These are phyloP conservation scores for Usnea hakonensis DNA, from an alignment of 495 filamentous ascomycete species.

Conservation along the genomic window DNA sequence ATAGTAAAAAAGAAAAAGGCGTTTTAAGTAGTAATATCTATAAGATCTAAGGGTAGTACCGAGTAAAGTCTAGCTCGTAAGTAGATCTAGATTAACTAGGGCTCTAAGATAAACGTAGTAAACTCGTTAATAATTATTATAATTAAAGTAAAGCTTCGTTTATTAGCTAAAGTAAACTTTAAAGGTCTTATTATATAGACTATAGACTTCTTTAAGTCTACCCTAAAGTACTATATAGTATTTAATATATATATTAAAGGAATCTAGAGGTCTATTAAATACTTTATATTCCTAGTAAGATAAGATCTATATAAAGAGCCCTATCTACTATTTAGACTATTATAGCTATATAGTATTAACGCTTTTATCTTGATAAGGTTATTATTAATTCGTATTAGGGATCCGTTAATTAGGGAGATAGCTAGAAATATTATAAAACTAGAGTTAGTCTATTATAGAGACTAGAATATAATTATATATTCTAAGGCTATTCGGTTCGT, in stretches of 20 bases:
- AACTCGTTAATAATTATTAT: neutral
- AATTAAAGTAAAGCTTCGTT: neutral
- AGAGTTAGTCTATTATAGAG: neutral
- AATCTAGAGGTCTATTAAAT: neutral
- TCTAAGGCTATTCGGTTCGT: neutral
- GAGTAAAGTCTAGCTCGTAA: neutral
- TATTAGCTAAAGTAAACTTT: neutral
- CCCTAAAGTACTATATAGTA: neutral
- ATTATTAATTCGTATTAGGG: neutral
- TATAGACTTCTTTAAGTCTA: neutral
- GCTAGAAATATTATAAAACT: neutral
- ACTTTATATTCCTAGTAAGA: neutral
- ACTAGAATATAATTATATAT: neutral
- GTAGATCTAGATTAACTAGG: neutral
- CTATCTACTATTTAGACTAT: too few relatives aligned
- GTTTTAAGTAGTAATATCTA: neutral
- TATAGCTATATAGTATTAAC: neutral
- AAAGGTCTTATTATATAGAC: neutral
- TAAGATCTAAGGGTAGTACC: neutral
- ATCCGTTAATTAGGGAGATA: neutral
- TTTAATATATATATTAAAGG: rapidly evolving
- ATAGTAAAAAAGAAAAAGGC: neutral
- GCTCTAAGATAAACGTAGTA: neutral
- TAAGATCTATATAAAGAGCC: too few relatives aligned
- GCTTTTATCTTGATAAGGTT: neutral